These are phyloP conservation scores for Taphrina confusa DNA, from an alignment of 1,139 yeast species.

Conservation along the genomic window DNA sequence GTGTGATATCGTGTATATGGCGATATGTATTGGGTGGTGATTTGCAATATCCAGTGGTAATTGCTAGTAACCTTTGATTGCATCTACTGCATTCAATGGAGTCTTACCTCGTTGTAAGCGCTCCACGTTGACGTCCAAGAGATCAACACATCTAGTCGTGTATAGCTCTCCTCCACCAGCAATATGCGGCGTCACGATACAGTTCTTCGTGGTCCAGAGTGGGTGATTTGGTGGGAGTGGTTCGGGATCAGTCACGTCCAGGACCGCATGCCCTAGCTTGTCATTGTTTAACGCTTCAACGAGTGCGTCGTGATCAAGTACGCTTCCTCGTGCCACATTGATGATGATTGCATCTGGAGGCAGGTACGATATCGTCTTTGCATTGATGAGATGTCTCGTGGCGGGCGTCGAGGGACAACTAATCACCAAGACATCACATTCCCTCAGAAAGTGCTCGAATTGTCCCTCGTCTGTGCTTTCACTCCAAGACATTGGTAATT, in stretches of 20 bases:
- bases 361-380: slow-evolving; percentile 75
- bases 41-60: no score
- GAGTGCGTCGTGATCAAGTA: slow-evolving; percentile 78
- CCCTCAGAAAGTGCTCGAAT: slow-evolving; percentile 66
- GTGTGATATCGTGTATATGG: no score
- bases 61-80: neutral
- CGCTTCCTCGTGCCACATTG: slow-evolving; percentile 88
- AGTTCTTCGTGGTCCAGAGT: slow-evolving; percentile 71
- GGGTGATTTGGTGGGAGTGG: slow-evolving; percentile 78
- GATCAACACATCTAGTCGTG: slow-evolving; percentile 39
- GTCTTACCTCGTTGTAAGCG: slow-evolving; percentile 12
- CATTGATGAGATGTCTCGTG: slow-evolving; percentile 71
- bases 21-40: no score
- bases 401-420: slow-evolving; percentile 83
- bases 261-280: slow-evolving; percentile 83
- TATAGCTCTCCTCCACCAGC: slow-evolving; percentile 88
- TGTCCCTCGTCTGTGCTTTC: slow-evolving; percentile 58
- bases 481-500: slow-evolving; percentile 53
- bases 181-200: slow-evolving; percentile 79
- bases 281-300: slow-evolving; percentile 79
- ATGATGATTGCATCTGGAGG: slow-evolving; percentile 80
- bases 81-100: neutral
- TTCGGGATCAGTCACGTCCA: slow-evolving; percentile 83
- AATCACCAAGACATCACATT: slow-evolving; percentile 69
- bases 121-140: slow-evolving; percentile 37